phyloP scores from a whole-genome alignment of 306 rosid genomes.

The Fagus crenata region DNA sequence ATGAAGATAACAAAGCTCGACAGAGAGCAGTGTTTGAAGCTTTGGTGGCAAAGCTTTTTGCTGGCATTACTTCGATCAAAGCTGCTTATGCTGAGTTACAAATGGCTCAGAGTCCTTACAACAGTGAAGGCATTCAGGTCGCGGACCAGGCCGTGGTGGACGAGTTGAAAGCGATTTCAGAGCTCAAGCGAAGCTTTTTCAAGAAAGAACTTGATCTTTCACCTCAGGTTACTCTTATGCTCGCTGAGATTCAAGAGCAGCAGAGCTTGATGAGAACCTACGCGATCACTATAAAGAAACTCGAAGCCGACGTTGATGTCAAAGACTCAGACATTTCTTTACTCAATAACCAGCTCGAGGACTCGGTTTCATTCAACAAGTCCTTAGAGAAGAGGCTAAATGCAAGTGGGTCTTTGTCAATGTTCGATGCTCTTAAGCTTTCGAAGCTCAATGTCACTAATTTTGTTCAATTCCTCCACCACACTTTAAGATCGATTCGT shows the following conservation, averaged over 20 bases:
- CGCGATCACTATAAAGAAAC: conserved; percentile 68
- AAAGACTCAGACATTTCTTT: conserved; percentile 28
- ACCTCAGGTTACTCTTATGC: conserved; percentile 85
- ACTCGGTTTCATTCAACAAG: conserved; percentile 39
- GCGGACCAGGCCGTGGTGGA: conserved; percentile 86
- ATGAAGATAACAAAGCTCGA: conserved; percentile 40
- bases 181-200: conserved; percentile 63
- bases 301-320: conserved; percentile 53
- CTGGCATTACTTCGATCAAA: conserved; percentile 84
- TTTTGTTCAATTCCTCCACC: conserved; percentile 62
- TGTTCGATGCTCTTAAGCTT: conserved; percentile 49
- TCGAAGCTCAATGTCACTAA: conserved; percentile 47
- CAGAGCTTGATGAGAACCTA: conserved; percentile 84
- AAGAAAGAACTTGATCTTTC: conserved; percentile 79
- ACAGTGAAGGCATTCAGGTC: conserved; percentile 63
- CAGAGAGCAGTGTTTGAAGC: conserved; percentile 83
- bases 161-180: conserved; percentile 72
- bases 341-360: conserved; percentile 42
- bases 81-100: conserved; percentile 92
- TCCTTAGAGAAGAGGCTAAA: conserved; percentile 58
- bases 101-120: conserved; percentile 93
- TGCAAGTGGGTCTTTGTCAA: conserved; percentile 61
- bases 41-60: conserved; percentile 77
- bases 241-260: conserved; percentile 94
- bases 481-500: conserved; percentile 45